A percentile compares a stretch with the other conserved stretches of the same genome.
phyloP scores from a whole-genome alignment of 768 basidiomycete species.

The Exidia glandulosa region DNA sequence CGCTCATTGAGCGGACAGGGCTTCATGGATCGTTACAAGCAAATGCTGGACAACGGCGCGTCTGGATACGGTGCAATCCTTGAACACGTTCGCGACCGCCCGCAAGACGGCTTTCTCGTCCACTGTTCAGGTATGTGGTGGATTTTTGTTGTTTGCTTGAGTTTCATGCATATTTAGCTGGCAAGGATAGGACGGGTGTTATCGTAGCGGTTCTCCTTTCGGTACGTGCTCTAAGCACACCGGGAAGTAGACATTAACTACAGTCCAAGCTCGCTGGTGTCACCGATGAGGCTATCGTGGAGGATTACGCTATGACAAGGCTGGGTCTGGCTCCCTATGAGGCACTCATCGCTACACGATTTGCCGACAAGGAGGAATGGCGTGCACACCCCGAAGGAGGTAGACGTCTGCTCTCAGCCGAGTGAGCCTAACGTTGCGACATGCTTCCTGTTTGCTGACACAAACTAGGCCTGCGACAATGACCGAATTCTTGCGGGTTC shows the following conservation, averaged over 20 bases:
- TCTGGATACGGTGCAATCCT: slow-evolving; percentile 59
- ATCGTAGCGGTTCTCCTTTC: slow-evolving; percentile 62
- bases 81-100: slow-evolving; percentile 60
- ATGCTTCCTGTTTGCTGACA: background rate
- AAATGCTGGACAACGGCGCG: slow-evolving; percentile 68
- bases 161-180: slow-evolving; percentile 30
- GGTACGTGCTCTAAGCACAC: slow-evolving; percentile 33
- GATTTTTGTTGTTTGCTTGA: background rate
- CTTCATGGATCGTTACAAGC: slow-evolving; percentile 70
- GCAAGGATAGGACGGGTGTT: slow-evolving; percentile 75
- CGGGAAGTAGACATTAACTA: too few relatives aligned
- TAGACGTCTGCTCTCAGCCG: slow-evolving; percentile 42
- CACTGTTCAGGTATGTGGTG: slow-evolving; percentile 53
- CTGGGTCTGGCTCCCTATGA: slow-evolving; percentile 73
- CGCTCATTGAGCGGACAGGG: slow-evolving; percentile 32
- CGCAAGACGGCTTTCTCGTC: slow-evolving; percentile 53
- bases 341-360: slow-evolving; percentile 54
- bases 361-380: slow-evolving; percentile 58
- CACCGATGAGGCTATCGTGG: slow-evolving; percentile 48
- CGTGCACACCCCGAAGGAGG: too few relatives aligned
- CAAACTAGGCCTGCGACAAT: slow-evolving; percentile 56
- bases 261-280: slow-evolving; percentile 79
- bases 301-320: slow-evolving; percentile 68
- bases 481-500: slow-evolving; percentile 51
- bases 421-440: background rate